phyloP scores from a whole-genome alignment of 805 yeast genomes.

The Pichia ethanolica region DNA sequence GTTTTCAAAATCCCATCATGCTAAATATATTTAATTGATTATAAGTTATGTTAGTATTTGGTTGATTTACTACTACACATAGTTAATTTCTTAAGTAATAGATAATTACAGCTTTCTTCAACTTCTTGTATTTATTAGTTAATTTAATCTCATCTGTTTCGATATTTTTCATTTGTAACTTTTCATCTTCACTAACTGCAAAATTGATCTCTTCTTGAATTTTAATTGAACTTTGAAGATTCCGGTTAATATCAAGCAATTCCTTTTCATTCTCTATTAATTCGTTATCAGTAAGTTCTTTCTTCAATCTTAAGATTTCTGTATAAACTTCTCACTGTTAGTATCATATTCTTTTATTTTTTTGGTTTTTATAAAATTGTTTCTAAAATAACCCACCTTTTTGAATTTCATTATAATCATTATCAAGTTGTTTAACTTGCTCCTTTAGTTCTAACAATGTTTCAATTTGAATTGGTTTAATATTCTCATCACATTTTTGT shows the following conservation, averaged over 20 bases:
- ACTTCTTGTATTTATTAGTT: background rate
- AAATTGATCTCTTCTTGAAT: background rate
- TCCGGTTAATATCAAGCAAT: background rate
- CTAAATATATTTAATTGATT: background rate
- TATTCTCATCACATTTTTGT: background rate
- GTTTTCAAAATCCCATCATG: conserved; percentile 5
- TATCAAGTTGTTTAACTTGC: background rate
- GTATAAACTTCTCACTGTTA: background rate
- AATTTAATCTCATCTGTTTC: background rate
- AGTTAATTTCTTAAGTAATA: background rate
- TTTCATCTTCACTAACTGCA: background rate
- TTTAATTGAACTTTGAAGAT: background rate
- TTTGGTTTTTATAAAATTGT: too few relatives aligned
- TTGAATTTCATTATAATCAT: background rate
- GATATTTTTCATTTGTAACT: background rate
- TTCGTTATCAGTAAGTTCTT: background rate
- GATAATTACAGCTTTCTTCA: background rate
- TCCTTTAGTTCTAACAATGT: background rate
- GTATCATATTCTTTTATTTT: too few relatives aligned
- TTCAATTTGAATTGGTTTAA: conserved; percentile 1
- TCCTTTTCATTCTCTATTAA: background rate
- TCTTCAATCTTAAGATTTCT: conserved; percentile 4
- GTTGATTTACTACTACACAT: too few relatives aligned
- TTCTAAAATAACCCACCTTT: background rate
- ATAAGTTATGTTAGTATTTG: background rate